Percentiles rank a stretch among this genome's conserved stretches.
Evolutionary conservation across 1,284 basidiomycete genomes (phyloP).

Genomic region (Leccinum griseonigrum): DNA sequence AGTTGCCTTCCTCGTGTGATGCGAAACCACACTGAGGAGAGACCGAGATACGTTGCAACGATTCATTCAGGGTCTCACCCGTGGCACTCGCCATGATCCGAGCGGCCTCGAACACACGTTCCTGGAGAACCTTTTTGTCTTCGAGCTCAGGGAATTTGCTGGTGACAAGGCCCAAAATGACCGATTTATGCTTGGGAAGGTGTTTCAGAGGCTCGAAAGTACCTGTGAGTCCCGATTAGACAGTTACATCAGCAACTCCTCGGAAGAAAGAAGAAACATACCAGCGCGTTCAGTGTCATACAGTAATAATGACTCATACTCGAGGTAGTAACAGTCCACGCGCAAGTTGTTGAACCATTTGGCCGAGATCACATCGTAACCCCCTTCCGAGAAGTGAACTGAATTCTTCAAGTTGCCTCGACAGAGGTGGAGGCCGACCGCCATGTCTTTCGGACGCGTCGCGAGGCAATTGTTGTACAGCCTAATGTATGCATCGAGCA

Average conservation of each 20-base stretch:
- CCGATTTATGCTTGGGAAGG: neutral
- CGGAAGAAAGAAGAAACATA: neutral
- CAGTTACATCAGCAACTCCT: neutral
- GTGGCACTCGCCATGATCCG: constrained; percentile 50
- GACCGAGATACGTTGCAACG: neutral
- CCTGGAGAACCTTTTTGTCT: constrained; percentile 24
- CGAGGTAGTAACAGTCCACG: constrained; percentile 72
- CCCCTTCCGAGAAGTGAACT: neutral
- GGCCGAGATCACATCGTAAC: constrained; percentile 68
- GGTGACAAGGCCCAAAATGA: neutral
- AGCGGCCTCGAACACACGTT: neutral
- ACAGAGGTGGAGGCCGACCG: neutral
- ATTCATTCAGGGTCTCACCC: constrained; percentile 19
- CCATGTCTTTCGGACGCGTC: constrained; percentile 41
- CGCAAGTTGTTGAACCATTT: constrained; percentile 73
- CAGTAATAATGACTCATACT: too few species aligned
- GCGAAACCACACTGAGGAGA: neutral
- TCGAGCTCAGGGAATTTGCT: constrained; percentile 37
- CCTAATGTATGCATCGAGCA: neutral
- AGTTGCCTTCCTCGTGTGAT: neutral
- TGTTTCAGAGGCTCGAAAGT: neutral
- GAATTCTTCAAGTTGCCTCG: neutral
- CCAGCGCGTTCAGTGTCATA: neutral
- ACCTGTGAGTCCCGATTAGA: constrained; percentile 5
- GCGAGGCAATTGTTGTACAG: constrained; percentile 67